Base-by-base conservation (phyloP, 2,329 filamentous ascomycete genomes). In the Lecanosticta acicola region DNA sequence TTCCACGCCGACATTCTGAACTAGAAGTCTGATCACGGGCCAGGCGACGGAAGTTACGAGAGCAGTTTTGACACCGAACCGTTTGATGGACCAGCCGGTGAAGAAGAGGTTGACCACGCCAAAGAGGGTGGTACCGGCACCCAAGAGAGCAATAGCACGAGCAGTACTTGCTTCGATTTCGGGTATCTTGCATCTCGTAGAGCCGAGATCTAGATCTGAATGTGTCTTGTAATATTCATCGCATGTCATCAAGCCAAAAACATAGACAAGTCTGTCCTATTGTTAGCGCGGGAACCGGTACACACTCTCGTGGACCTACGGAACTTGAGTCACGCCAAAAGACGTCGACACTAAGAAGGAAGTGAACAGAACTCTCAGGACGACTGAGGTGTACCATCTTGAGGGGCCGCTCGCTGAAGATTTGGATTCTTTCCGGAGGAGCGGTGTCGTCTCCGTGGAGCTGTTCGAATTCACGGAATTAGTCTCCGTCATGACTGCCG, bases 241-340 rank as follows among this genome's bases (percentile, higher is more conserved):
- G 64, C 84, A 87, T 40, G 79, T 80, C 82, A 87, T 86, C 1
- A 84, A 61, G 46, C 81, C 80, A 56, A 87, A 85, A 18, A 83
- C 80, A 62, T 83, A 84, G 37, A 84, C 63, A 4, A 76, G 61
- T 34, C 53, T 55, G 50, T 54, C 19, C 34, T 24, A n/a, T 17
- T 16, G 2, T 24, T 16, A 50, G 16, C 10, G n/a, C n/a, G n/a
- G n/a, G n/a, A n/a, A n/a, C n/a, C n/a, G n/a, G n/a, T n/a, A n/a
- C n/a, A n/a, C n/a, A n/a, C n/a, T n/a, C n/a, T n/a, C n/a, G n/a
- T 13, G 10, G n/a, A 41, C 52, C 36, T 36, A 55, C 57, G 72
- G 72, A 3, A 74, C 72, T 57, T 75, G 72, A 0, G 73, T 76
- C 16, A 75, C 70, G 16, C 68, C 64, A 57, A 76, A 75, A 4